Percentiles rank a stretch among this genome's conserved stretches.
These are phyloP conservation scores for Phycomyces blakesleeanus DNA, from an alignment of 192 early-diverging fungal genomes.

Conservation along the genomic window DNA sequence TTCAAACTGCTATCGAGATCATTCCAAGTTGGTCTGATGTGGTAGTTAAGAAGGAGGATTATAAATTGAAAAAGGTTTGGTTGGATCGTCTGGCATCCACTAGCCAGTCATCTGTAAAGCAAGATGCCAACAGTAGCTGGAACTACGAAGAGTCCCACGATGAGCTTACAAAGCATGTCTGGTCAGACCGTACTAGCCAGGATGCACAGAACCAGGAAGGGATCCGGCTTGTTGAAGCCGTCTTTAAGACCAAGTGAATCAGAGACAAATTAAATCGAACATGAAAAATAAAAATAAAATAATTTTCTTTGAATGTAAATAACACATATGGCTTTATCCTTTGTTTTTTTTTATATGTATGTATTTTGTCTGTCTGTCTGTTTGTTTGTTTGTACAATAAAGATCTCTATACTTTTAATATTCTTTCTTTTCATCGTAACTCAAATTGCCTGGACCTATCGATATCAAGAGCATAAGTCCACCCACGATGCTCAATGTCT, in stretches of 20 bases:
- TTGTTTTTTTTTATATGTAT: background rate
- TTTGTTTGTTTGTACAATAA: background rate
- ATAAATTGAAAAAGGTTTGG: conserved; percentile 34
- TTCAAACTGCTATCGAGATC: conserved; percentile 16
- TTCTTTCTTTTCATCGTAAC: conserved; percentile 11
- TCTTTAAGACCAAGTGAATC: conserved; percentile 8
- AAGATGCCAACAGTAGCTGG: conserved; percentile 1
- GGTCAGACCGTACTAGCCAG: conserved; percentile 1
- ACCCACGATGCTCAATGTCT: conserved; percentile 82
- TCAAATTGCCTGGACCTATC: conserved; percentile 61
- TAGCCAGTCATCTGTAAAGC: background rate
- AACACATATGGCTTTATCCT: too few species aligned
- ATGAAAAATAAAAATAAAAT: conserved; percentile 8
- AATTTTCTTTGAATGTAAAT: background rate
- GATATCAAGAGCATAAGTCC: conserved; percentile 90
- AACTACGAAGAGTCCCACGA: background rate
- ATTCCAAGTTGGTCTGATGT: conserved; percentile 33
- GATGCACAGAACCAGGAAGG: background rate
- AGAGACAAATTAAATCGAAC: background rate
- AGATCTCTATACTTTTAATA: background rate
- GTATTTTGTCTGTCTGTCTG: background rate
- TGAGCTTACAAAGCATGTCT: conserved; percentile 8
- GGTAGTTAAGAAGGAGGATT: conserved; percentile 33
- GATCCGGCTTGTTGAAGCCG: conserved; percentile 1
- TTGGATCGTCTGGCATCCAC: conserved; percentile 11